Percentiles rank a stretch among this genome's conserved stretches.
These are phyloP conservation scores for Blepharisma undulans DNA, from an alignment of 169 alveolate genomes.

Conservation along the genomic window DNA sequence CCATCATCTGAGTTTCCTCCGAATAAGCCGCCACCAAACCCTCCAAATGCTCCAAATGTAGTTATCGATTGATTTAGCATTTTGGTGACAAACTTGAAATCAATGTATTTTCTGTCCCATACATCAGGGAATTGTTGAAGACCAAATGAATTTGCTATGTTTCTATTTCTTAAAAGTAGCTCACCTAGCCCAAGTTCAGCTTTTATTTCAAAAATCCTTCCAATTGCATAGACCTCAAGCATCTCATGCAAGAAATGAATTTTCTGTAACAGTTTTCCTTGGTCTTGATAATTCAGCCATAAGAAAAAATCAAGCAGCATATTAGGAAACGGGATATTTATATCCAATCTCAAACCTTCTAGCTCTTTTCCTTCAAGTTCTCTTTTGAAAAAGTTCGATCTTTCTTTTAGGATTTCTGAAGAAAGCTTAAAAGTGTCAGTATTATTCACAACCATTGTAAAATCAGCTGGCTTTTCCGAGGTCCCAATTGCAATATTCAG, in stretches of 20 bases:
- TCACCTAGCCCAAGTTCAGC: neutral
- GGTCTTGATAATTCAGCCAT: neutral
- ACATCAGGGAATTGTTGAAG: neutral
- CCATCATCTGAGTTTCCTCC: neutral
- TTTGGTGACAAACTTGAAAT: neutral
- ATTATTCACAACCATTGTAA: neutral
- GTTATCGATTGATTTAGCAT: neutral
- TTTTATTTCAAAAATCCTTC: neutral
- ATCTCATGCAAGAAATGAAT: neutral
- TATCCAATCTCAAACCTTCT: neutral
- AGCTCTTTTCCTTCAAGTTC: neutral
- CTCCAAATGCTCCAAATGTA: neutral
- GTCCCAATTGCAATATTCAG: neutral
- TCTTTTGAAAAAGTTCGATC: neutral
- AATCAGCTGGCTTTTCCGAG: neutral
- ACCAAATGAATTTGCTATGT: neutral
- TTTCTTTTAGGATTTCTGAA: neutral
- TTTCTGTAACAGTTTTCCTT: neutral
- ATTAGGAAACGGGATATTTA: neutral
- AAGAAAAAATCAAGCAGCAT: neutral
- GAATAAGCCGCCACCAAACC: neutral
- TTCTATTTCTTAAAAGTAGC: neutral
- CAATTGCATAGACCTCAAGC: neutral
- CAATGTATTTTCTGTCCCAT: neutral
- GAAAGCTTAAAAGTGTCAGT: neutral